These are phyloP conservation scores for Phialocephala sp. DNA, from an alignment of 2,329 filamentous ascomycete species.

Conservation along the genomic window DNA sequence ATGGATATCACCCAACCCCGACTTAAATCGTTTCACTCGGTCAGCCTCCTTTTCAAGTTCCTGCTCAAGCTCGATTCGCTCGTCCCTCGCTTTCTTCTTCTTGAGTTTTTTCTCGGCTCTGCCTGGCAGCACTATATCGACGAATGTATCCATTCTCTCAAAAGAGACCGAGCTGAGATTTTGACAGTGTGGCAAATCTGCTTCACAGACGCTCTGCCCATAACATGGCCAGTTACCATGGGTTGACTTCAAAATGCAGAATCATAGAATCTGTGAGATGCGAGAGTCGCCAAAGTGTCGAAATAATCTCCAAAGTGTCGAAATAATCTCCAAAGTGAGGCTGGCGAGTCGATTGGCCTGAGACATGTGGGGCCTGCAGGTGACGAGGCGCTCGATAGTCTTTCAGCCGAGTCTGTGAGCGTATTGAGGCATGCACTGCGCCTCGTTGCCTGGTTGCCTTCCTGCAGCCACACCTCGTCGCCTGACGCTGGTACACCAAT, in stretches of 20 bases:
- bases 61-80: neutral
- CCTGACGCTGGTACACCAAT: neutral
- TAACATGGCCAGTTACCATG: too few species aligned
- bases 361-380: neutral
- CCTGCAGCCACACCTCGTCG: neutral
- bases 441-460: constrained; percentile 12
- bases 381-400: neutral
- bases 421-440: neutral
- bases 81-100: neutral
- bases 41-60: neutral
- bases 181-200: neutral
- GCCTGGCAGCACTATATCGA: neutral
- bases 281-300: neutral
- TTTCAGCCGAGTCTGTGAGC: neutral
- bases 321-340: neutral
- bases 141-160: neutral
- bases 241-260: neutral
- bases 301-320: neutral
- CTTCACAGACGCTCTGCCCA: neutral
- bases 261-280: neutral
- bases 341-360: neutral
- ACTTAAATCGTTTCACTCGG: neutral
- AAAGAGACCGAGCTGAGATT: neutral
- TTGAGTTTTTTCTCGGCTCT: neutral
- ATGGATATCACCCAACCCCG: neutral